phyloP scores from a whole-genome alignment of 768 basidiomycete species.

The Dentipellis sp. region DNA sequence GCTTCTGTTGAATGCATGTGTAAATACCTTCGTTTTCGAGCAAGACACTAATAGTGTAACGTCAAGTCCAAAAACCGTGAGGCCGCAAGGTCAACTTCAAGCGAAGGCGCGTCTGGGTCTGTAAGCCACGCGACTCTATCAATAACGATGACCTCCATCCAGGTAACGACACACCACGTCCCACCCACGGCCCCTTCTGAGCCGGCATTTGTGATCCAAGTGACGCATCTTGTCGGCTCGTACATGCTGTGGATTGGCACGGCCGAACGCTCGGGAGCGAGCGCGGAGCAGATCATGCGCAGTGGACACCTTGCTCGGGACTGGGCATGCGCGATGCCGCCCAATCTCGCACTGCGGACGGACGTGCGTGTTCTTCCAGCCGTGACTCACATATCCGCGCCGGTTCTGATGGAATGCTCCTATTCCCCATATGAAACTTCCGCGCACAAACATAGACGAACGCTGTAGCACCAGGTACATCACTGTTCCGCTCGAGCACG shows the following conservation, averaged over 20 bases:
- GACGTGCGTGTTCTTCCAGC: slow-evolving; percentile 19
- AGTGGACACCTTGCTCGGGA: slow-evolving; percentile 57
- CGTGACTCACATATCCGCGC: neutral
- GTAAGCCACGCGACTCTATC: neutral
- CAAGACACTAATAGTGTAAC: no score
- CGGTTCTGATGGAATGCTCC: neutral
- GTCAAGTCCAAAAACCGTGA: no score
- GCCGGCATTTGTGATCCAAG: slow-evolving; percentile 55
- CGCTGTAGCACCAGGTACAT: slow-evolving; percentile 34
- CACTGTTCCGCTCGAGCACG: slow-evolving; percentile 53
- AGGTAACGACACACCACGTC: slow-evolving; percentile 40
- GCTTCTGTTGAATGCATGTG: no score
- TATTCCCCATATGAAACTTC: neutral
- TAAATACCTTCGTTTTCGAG: no score
- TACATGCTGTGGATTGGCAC: slow-evolving; percentile 80
- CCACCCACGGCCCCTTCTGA: slow-evolving; percentile 38
- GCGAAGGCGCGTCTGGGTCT: no score
- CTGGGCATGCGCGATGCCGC: slow-evolving; percentile 83
- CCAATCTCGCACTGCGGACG: neutral
- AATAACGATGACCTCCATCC: slow-evolving; percentile 20
- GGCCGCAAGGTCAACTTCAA: no score
- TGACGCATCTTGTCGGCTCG: slow-evolving; percentile 57
- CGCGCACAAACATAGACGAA: neutral
- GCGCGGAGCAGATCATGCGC: slow-evolving; percentile 26
- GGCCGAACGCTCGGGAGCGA: slow-evolving; percentile 35